Base-by-base conservation (phyloP, 75 land plant genomes). In the Cryptomeria japonica region DNA sequence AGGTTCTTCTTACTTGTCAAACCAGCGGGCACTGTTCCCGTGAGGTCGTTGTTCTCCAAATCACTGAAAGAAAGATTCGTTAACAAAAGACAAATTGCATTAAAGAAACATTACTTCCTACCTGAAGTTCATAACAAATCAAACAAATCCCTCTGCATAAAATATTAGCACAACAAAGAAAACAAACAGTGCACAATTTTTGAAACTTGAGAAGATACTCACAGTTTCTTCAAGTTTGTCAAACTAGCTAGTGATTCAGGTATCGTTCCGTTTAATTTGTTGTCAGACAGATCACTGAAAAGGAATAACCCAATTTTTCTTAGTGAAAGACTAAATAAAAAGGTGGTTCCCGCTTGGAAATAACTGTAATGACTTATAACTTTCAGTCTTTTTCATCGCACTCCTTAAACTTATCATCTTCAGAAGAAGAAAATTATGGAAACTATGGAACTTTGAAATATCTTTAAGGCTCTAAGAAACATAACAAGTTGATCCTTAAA, bases 261-360 rank as follows among this genome's bases (percentile, higher is more conserved):
- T 64, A 92, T 70, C 28, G 55, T 5, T 49, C 93, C 93, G 0
- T 49, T 75, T 47, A 92, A 80, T 14, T 49, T 88, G 83, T 90
- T 92, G 68, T 86, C 39, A 31, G 93, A 90, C 36, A 90, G 58
- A 42, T 90, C 91, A 76, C 93, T 92, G 79, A 15, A 73, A 37
- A 73, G 32, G 44, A 1, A 84, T 31, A 58, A 0, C 0, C 6
- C 1, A 1, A 64, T 1, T 3, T 13, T 13, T 51, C 0, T 14
- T 51, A 51, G 0, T 51, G 0, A 16, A 16, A 51, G 55, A 13
- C 3, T 14, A 12, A 51, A 2, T 16, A 51, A 51, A 13, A 15
- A 51, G 15, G 0, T 51, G 16, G 55, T 13, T 13, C 55, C 55
- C 55, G 1, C 1, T 51, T 51, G 55, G 14, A 51, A 44, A 13